Evolutionary conservation across 768 basidiomycete species (phyloP).

Genomic region (Pleurotus pulmonarius): DNA sequence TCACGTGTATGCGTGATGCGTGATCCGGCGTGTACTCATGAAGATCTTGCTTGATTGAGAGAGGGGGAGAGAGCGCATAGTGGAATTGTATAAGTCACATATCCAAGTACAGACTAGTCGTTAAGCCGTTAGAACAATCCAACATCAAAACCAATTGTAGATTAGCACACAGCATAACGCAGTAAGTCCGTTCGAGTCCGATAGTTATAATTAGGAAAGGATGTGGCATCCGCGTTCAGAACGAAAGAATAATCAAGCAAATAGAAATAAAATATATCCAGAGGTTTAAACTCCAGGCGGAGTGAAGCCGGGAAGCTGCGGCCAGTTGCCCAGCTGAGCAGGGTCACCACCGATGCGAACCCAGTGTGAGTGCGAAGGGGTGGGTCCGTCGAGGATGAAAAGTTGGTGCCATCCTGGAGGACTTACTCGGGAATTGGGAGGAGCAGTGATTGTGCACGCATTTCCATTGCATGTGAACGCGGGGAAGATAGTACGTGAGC

Average conservation of each 20-base stretch:
- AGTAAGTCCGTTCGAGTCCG: not conserved
- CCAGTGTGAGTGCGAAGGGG: constrained; percentile 72
- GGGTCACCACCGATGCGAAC: constrained; percentile 82
- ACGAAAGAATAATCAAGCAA: not conserved
- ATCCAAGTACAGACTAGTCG: too few relatives aligned
- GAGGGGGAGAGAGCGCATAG: too few relatives aligned
- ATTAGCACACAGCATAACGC: too few relatives aligned
- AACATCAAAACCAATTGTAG: too few relatives aligned
- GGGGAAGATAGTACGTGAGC: constrained; percentile 69
- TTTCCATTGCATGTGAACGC: constrained; percentile 65
- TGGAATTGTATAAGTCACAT: too few relatives aligned
- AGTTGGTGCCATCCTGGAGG: constrained; percentile 79
- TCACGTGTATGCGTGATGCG: not conserved
- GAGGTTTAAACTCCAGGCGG: constrained; percentile 51
- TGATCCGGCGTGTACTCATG: too few relatives aligned
- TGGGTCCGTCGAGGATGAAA: constrained; percentile 75
- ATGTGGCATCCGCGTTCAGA: not conserved
- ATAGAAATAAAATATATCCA: constrained; percentile 10
- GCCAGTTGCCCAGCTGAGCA: constrained; percentile 68
- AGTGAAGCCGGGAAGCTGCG: constrained; percentile 62
- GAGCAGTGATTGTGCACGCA: constrained; percentile 74
- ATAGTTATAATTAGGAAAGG: not conserved
- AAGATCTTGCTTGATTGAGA: too few relatives aligned
- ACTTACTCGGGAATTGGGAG: constrained; percentile 62
- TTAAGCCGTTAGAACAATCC: too few relatives aligned